Percentiles rank a stretch among this genome's conserved stretches.
Conservation (phyloP, 2,329 filamentous ascomycete species). For the Zasmidium citrigriseum region DNA sequence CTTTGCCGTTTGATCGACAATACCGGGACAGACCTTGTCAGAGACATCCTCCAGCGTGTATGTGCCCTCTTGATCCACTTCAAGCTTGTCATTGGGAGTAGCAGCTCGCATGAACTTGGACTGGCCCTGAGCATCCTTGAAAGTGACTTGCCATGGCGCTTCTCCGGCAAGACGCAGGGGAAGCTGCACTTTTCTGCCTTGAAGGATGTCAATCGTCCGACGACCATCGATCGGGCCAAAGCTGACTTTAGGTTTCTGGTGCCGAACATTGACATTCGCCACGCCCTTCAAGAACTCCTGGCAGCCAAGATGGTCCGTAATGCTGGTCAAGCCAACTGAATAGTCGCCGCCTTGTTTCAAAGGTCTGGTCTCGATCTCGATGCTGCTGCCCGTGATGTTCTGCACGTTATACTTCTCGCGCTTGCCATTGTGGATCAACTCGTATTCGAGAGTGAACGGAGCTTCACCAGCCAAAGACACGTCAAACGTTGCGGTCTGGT, state of each 20-base stretch:
- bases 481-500: slow-evolving; percentile 74
- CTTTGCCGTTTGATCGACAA: slow-evolving; percentile 71
- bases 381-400: slow-evolving; percentile 62
- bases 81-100: slow-evolving; percentile 34
- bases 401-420: slow-evolving; percentile 68
- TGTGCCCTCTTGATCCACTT: slow-evolving; percentile 52
- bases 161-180: slow-evolving; percentile 85
- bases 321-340: slow-evolving; percentile 77
- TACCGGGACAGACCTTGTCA: slow-evolving; percentile 80
- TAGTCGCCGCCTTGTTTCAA: slow-evolving; percentile 86
- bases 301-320: slow-evolving; percentile 84
- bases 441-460: slow-evolving; percentile 89
- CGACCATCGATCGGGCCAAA: slow-evolving; percentile 87
- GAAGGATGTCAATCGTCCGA: slow-evolving; percentile 71
- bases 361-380: slow-evolving; percentile 73
- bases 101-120: slow-evolving; percentile 43
- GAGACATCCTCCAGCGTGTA: slow-evolving; percentile 79
- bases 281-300: slow-evolving; percentile 84
- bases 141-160: slow-evolving; percentile 78
- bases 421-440: slow-evolving; percentile 86
- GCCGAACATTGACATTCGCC: slow-evolving; percentile 79
- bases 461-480: slow-evolving; percentile 77
- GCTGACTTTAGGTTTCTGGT: slow-evolving; percentile 80
- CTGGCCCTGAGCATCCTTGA: slow-evolving; percentile 51
- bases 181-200: slow-evolving; percentile 71